These are phyloP conservation scores for Marasmius oreades DNA, from an alignment of 1,284 basidiomycete species.

Conservation along the genomic window DNA sequence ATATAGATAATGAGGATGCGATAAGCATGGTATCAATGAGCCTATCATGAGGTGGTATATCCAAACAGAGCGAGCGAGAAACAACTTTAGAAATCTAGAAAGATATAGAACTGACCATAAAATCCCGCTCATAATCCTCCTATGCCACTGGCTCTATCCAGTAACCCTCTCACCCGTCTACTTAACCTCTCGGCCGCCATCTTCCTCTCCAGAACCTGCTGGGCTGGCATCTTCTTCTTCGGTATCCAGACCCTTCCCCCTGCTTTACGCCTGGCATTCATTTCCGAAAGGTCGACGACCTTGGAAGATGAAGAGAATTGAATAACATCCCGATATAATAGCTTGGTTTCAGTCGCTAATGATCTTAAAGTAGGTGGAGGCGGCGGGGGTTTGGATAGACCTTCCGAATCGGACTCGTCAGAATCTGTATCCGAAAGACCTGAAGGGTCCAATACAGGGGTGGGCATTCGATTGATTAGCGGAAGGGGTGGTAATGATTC, in stretches of 20 bases:
- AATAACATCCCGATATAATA: constrained; percentile 81
- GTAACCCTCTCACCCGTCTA: constrained; percentile 63
- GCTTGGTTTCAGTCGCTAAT: constrained; percentile 75
- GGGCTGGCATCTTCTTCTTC: constrained; percentile 71
- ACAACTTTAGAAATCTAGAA: background rate
- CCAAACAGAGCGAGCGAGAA: background rate
- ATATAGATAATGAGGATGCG: background rate
- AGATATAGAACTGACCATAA: background rate
- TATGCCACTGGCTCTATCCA: constrained; percentile 39
- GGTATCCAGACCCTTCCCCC: constrained; percentile 60
- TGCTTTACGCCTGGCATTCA: constrained; percentile 42
- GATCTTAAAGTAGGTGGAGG: constrained; percentile 58
- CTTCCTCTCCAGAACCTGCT: constrained; percentile 76
- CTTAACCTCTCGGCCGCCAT: constrained; percentile 69
- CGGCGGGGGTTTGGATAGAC: constrained; percentile 16
- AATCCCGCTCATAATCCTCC: background rate
- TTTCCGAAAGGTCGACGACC: constrained; percentile 76
- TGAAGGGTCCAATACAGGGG: constrained; percentile 62
- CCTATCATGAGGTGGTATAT: background rate
- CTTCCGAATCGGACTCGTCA: constrained; percentile 45
- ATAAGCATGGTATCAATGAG: background rate
- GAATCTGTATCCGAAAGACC: constrained; percentile 58
- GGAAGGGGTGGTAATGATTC: constrained; percentile 65
- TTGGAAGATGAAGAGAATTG: constrained; percentile 74
- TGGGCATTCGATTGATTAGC: constrained; percentile 43